A percentile compares a stretch with the other conserved stretches of the same genome.
phyloP scores from a whole-genome alignment of 805 yeast genomes.

The Zygotorulaspora florentina region DNA sequence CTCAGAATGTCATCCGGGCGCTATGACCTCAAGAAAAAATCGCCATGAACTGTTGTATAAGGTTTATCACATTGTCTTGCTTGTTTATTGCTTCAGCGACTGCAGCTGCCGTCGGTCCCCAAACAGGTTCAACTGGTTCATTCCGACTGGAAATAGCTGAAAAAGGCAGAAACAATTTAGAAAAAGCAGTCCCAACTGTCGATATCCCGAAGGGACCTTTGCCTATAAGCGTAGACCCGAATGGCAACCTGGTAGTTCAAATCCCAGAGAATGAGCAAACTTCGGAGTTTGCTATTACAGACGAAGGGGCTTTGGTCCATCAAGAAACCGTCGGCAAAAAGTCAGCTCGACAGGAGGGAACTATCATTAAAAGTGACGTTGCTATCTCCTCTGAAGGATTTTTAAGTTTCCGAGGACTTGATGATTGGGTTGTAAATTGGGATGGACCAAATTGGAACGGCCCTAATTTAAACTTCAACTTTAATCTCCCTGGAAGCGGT shows the following conservation, averaged over 20 bases:
- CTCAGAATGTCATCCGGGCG: too few species aligned
- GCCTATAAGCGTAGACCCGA: neutral
- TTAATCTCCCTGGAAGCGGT: conserved; percentile 4
- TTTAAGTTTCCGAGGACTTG: neutral
- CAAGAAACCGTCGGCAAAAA: neutral
- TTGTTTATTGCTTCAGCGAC: neutral
- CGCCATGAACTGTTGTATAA: too few species aligned
- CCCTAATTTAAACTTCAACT: neutral
- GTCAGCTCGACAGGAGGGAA: neutral
- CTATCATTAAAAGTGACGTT: neutral
- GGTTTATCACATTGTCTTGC: neutral
- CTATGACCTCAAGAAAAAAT: too few species aligned
- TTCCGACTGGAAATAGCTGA: conserved; percentile 1
- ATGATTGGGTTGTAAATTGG: conserved; percentile 6
- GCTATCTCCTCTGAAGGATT: neutral
- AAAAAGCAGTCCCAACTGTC: neutral
- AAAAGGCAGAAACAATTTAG: neutral
- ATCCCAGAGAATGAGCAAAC: neutral
- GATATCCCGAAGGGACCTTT: conserved; percentile 3
- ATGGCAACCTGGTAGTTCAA: conserved; percentile 2
- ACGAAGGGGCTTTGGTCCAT: neutral
- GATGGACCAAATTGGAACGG: conserved; percentile 3
- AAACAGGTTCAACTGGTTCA: neutral
- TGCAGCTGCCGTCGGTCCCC: neutral
- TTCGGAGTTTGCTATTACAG: neutral